Percentiles rank a stretch among this genome's conserved stretches.
Conservation (phyloP, 768 basidiomycete genomes). For the Galerina sulciceps region DNA sequence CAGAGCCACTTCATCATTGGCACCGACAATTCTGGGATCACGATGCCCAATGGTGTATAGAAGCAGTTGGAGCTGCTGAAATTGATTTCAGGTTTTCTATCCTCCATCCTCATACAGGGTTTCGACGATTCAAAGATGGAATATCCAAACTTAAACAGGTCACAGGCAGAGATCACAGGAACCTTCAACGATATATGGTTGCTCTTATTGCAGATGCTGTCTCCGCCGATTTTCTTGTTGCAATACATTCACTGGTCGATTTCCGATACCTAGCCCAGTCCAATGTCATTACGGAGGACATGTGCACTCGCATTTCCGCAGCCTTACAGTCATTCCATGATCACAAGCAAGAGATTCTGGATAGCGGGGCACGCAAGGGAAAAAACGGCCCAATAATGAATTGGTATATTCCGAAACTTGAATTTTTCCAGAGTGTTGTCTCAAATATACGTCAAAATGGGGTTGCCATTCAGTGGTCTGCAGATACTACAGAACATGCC, state of each 20-base stretch:
- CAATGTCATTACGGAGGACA: conserved; percentile 24
- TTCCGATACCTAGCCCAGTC: no score
- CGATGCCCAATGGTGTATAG: conserved; percentile 40
- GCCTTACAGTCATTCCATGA: conserved; percentile 34
- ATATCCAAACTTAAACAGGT: conserved; percentile 44
- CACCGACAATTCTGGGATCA: conserved; percentile 43
- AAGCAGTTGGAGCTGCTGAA: conserved; percentile 31
- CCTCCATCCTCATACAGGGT: conserved; percentile 37
- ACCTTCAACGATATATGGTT: conserved; percentile 40
- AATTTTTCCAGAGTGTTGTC: conserved; percentile 38
- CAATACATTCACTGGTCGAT: conserved; percentile 38
- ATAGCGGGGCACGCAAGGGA: conserved; percentile 29
- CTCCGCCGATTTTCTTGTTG: conserved; percentile 30
- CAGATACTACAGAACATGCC: conserved; percentile 35
- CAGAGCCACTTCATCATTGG: conserved; percentile 42
- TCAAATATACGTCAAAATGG: conserved; percentile 31
- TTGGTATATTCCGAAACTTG: conserved; percentile 48
- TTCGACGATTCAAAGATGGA: conserved; percentile 42
- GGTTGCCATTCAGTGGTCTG: conserved; percentile 35
- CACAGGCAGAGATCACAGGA: conserved; percentile 41
- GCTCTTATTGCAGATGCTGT: conserved; percentile 37
- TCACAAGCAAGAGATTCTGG: conserved; percentile 37
- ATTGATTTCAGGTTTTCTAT: conserved; percentile 39
- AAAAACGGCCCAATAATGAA: conserved; percentile 29
- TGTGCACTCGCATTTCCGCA: conserved; percentile 16